phyloP scores from a whole-genome alignment of 306 rosid species.

The Lathyrus tuberosus region DNA sequence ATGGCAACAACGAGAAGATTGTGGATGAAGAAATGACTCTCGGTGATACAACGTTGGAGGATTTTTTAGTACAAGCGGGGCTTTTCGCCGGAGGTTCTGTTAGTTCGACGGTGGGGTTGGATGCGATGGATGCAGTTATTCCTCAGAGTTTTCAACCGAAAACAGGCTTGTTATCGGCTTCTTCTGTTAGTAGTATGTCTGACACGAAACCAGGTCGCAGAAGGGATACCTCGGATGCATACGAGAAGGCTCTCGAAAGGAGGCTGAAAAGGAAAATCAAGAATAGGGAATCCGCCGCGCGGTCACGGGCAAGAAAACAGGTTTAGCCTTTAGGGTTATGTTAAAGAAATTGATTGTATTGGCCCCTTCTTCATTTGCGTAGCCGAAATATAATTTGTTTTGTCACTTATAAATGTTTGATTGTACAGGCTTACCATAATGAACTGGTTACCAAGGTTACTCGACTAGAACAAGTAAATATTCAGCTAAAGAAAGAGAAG shows the following conservation, averaged over 20 bases:
- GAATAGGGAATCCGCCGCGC: conserved; percentile 92
- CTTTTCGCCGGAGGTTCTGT: conserved; percentile 70
- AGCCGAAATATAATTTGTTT: neutral
- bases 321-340: conserved; percentile 39
- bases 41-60: conserved; percentile 78
- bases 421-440: conserved; percentile 64
- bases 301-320: conserved; percentile 90
- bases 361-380: neutral
- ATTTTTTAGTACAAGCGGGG: conserved; percentile 79
- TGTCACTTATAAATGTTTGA: conserved; percentile 33
- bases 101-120: conserved; percentile 49
- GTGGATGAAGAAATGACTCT: conserved; percentile 52
- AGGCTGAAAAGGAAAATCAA: conserved; percentile 84
- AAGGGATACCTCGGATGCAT: conserved; percentile 63
- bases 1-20: conserved; percentile 45
- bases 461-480: conserved; percentile 60
- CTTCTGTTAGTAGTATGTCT: conserved; percentile 59
- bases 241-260: conserved; percentile 70
- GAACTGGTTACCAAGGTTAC: conserved; percentile 75
- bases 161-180: conserved; percentile 55
- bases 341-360: conserved; percentile 20
- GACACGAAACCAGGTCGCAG: conserved; percentile 58
- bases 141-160: conserved; percentile 49
- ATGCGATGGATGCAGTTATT: conserved; percentile 43
- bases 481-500: conserved; percentile 72